Evolutionary conservation across 257 asterid species (phyloP).

Genomic region (Eustoma russellianum): DNA sequence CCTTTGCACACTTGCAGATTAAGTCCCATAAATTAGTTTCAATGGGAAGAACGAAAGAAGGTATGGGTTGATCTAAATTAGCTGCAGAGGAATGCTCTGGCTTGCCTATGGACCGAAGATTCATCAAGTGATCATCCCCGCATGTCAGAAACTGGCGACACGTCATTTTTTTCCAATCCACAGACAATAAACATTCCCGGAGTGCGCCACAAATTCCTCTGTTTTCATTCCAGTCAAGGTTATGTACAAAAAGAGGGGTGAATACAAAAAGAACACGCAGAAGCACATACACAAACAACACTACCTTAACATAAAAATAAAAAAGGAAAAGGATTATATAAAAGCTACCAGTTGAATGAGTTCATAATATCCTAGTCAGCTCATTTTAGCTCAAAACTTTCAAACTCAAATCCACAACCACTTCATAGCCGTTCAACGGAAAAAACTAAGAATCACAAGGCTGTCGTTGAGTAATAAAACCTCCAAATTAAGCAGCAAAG

Average conservation of each 20-base stretch:
- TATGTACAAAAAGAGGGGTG: no score
- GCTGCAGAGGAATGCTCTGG: no score
- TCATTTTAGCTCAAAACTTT: background rate
- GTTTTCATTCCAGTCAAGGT: slow-evolving; percentile 46
- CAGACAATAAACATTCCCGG: slow-evolving; percentile 92
- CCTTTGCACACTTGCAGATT: no score
- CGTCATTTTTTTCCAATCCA: slow-evolving; percentile 86
- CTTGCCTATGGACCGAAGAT: slow-evolving; percentile 93
- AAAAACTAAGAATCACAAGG: background rate
- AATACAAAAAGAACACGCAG: slow-evolving; percentile 16
- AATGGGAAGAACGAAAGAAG: no score
- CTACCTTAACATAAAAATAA: no score
- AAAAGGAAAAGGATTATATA: background rate
- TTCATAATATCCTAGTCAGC: background rate
- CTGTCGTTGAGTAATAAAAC: no score
- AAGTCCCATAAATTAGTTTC: no score
- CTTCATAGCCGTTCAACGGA: no score
- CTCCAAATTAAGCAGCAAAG: no score
- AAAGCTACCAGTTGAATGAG: background rate
- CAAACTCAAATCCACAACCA: no score
- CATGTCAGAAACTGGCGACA: slow-evolving; percentile 79
- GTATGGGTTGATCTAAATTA: no score
- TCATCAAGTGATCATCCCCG: slow-evolving; percentile 94
- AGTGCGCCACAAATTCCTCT: slow-evolving; percentile 99
- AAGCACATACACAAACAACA: slow-evolving; percentile 1